Evolutionary conservation across 495 filamentous ascomycete genomes (phyloP), one percentile per base, ranked within the genome.

Genomic region (Tetracladium setigerum): DNA sequence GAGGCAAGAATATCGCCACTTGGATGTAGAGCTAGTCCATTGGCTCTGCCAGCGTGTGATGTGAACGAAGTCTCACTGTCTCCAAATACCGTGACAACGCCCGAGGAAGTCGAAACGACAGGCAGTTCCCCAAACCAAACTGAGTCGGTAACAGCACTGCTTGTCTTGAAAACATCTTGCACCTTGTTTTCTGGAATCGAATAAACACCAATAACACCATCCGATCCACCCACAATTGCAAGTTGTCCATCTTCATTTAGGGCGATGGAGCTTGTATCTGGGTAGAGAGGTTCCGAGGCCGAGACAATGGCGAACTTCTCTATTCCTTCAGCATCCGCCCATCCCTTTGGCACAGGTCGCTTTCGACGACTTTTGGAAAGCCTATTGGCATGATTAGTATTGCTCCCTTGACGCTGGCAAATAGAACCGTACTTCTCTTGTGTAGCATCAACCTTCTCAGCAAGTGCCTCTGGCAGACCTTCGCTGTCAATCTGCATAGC

Each of bases 401-500:
- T 54, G 42, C n/a, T 46, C 38, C 38, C 47, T 38, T 48, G 36
- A 16, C 12, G 11, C 9, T 13, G 30, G 38, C 18, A 12, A 27
- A 18, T 30, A 11, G 15, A 18, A 19, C 73, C 82, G 36, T 79
- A 91, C 87, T 73, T 73, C 58, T 83, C 76, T 57, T 95, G 85
- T 54, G 84, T 82, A 57, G 76, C 78, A 39, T 92, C 82, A 38
- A 96, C 74, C 60, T 84, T 83, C 37, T 80, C 81, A 27, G 79
- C 69, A 19, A 98, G 69, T 4, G 74, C 73, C 19, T 85, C 81
- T 11, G 90, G 81, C 31, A 97, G 66, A 5, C 74, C 77, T 45
- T 82, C 74, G 45, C 64, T 60, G 67, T 98, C 92, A 2, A 98
- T 79, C 52, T 91, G 83, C 92, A 98, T 98, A 18, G 81, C 83